These are phyloP conservation scores for Trapa incisa DNA, from an alignment of 345 rosid species.

Conservation along the genomic window DNA sequence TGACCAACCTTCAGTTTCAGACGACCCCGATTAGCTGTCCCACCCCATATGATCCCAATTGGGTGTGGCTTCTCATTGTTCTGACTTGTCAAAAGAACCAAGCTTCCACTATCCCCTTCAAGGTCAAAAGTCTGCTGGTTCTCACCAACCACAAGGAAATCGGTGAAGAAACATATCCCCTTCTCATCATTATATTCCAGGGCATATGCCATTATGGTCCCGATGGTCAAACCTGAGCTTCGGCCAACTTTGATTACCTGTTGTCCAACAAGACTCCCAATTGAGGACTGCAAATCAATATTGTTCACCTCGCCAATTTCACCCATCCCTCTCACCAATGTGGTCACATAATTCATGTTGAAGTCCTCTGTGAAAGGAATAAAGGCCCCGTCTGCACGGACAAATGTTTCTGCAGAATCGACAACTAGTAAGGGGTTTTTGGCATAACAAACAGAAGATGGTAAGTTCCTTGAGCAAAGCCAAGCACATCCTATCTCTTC, in stretches of 20 bases:
- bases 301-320: constrained; percentile 67
- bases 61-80: constrained; percentile 56
- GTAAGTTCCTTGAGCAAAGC: background rate
- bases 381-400: constrained; percentile 96
- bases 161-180: constrained; percentile 93
- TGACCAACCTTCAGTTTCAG: constrained; percentile 78
- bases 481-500: background rate
- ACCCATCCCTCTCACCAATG: constrained; percentile 75
- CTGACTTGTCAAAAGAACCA: constrained; percentile 62
- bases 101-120: constrained; percentile 98
- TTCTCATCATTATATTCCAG: constrained; percentile 91
- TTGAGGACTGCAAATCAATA: constrained; percentile 76
- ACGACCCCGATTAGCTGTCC: constrained; percentile 90
- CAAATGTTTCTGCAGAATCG: constrained; percentile 79
- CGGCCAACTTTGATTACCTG: constrained; percentile 94
- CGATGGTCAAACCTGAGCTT: constrained; percentile 90
- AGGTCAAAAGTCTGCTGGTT: constrained; percentile 91
- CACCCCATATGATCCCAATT: constrained; percentile 98
- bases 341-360: constrained; percentile 57
- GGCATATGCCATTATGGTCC: constrained; percentile 85
- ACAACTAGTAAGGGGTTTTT: background rate
- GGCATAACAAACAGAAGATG: background rate
- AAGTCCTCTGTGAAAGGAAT: constrained; percentile 88
- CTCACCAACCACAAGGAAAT: constrained; percentile 96
- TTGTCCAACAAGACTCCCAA: constrained; percentile 71